Evolutionary conservation across 2,329 filamentous ascomycete species (phyloP).

Genomic region (Colletotrichum brevisporum): DNA sequence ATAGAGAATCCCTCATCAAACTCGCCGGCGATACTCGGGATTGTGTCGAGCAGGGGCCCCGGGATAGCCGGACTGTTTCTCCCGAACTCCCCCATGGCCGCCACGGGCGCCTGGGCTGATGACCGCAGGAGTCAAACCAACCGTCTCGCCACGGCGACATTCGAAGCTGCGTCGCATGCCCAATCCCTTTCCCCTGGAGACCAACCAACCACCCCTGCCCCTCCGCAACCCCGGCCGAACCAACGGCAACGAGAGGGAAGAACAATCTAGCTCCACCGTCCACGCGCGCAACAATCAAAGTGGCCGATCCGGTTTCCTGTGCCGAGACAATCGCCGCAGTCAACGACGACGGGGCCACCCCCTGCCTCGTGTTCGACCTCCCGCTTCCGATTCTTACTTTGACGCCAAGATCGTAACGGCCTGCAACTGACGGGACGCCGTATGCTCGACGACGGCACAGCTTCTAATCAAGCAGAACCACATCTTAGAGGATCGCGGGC

Average conservation of each 20-base stretch:
- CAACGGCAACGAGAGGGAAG: constrained; percentile 7
- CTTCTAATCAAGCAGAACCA: constrained; percentile 6
- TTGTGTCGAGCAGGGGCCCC: not conserved
- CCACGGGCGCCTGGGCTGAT: not conserved
- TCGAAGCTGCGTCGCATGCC: constrained; percentile 18
- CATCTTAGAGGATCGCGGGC: constrained; percentile 5
- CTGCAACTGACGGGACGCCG: not conserved
- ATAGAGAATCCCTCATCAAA: constrained; percentile 1
- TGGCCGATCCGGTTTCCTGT: constrained; percentile 28
- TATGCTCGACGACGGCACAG: constrained; percentile 4
- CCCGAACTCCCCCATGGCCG: not conserved
- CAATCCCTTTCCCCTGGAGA: not conserved
- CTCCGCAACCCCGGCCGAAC: constrained; percentile 13
- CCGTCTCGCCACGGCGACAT: constrained; percentile 9
- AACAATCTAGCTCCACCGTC: not conserved
- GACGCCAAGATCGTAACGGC: constrained; percentile 22
- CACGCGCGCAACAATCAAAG: constrained; percentile 15
- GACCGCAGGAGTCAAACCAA: not conserved
- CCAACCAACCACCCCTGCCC: constrained; percentile 1
- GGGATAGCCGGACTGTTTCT: constrained; percentile 15
- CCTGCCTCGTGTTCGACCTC: constrained; percentile 9
- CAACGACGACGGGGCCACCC: constrained; percentile 9
- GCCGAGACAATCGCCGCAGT: constrained; percentile 21
- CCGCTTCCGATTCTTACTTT: constrained; percentile 6
- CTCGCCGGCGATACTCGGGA: not conserved